Evolutionary conservation across 257 asterid genomes (phyloP), one percentile per base, ranked within the genome.

Genomic region (Forsythia viridissima): DNA sequence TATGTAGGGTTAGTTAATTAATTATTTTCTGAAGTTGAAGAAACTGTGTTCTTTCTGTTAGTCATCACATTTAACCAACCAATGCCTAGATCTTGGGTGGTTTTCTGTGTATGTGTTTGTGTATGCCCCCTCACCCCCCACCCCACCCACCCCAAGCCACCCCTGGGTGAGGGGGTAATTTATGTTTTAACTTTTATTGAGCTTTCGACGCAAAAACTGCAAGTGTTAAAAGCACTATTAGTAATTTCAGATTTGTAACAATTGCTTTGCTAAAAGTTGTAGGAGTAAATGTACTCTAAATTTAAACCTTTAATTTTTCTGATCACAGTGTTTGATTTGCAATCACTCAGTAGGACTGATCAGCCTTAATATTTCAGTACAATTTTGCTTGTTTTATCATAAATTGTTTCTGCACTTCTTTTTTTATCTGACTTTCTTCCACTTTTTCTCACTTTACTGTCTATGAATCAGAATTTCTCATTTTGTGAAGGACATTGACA

Each of bases 1-100:
- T 76, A 30, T 73, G 71, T 82, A 85, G 89, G 88, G 84, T 81
- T 85, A 43, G 75, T 55, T 55, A n/a, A 80, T 70, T 79, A 34
- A 38, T 1, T 30, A 30, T 79, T 43, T 42, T 66, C 34, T 71
- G n/a, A 36, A 73, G 44, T 7, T 37, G 30, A 51, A 68, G 69
- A 57, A 76, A 76, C 52, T 59, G 48, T 76, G 65, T 46, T 73
- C 34, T 38, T 74, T 66, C 44, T 73, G 75, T n/a, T 65, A 71
- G 74, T 41, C 39, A 34, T 12, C 67, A 66, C 44, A 66, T 74
- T 59, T 63, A 63, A 24, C 40, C 70, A 61, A 57, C 68, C 66
- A 52, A 34, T 41, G 71, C 40, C 71, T 76, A 51, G 70, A 80
- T 51, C 72, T 79, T 65, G 79, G 63, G 36, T 61, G 73, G 55